Base-by-base conservation (phyloP, 179 eudicot species). In the Spinacia oleracea region DNA sequence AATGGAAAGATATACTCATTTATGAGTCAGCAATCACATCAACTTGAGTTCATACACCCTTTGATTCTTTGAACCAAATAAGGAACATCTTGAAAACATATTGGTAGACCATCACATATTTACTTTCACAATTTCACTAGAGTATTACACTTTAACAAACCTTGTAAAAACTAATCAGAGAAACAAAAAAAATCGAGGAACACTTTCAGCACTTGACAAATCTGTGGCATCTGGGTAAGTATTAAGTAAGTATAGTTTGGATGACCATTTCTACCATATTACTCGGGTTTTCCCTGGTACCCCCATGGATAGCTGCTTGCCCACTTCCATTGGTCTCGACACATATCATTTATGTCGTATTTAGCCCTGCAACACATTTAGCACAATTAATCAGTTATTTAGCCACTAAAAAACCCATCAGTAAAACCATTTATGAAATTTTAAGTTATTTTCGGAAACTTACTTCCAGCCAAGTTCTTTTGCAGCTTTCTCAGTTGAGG, bases 391-490 rank as follows among this genome's bases (percentile, higher is more conserved):
- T 31, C 34, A 60, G 27, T 60, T 25, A 27, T n/a, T 27, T 60
- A 7, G 65, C n/a, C n/a, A n/a, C n/a, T n/a, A n/a, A n/a, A n/a
- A n/a, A n/a, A n/a, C n/a, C n/a, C n/a, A n/a, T n/a, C n/a, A n/a
- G n/a, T n/a, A n/a, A n/a, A n/a, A n/a, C n/a, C n/a, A n/a, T n/a
- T n/a, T n/a, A n/a, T n/a, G n/a, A n/a, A n/a, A n/a, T n/a, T n/a
- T n/a, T n/a, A 0, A 11, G 14, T 0, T 9, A 9, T 11, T 31
- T 23, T 56, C 10, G 14, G 11, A n/a, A 81, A 85, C 97, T 87
- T 88, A 94, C 98, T 87, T 91, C 98, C 98, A 92, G 35, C 92
- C 91, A 62, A 94, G 97, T 85, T 93, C 98, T 81, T 84, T 89
- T 78, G 82, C 89, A 35, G 97, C 98, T 82, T 91, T 92, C 80